A percentile compares a stretch with the other conserved stretches of the same genome.
Conservation (phyloP, 257 asterid genomes). For the Parsonsia alboflavescens region DNA sequence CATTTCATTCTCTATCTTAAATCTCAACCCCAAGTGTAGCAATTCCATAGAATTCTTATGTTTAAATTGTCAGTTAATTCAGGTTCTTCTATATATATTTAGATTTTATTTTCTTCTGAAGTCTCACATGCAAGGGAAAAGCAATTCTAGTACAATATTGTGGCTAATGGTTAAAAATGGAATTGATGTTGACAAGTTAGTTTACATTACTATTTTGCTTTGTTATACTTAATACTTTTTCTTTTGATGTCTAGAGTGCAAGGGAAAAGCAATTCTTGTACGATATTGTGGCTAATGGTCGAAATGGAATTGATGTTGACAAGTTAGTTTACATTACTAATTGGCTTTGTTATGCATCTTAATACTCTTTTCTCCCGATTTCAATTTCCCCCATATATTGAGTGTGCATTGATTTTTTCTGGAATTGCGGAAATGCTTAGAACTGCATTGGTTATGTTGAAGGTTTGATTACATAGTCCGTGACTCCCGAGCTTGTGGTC, state of each 20-base stretch:
- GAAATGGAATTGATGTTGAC: conserved; percentile 96
- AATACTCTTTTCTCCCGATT: conserved; percentile 11
- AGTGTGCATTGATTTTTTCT: not conserved
- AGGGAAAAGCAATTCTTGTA: conserved; percentile 75
- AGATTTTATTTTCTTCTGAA: conserved; percentile 26
- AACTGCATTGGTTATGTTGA: conserved; percentile 17
- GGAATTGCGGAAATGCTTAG: not conserved
- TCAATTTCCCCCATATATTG: not conserved
- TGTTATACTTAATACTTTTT: conserved; percentile 20
- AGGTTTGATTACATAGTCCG: conserved; percentile 94
- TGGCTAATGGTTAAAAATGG: conserved; percentile 98
- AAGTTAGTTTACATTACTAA: conserved; percentile 54
- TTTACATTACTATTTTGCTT: conserved; percentile 20
- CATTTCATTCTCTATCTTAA: not conserved
- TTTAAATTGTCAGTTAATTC: conserved; percentile 8
- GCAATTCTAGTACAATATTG: conserved; percentile 77
- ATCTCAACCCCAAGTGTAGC: not conserved
- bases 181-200: conserved; percentile 97
- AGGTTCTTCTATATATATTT: conserved; percentile 8
- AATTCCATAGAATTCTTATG: conserved; percentile 9
- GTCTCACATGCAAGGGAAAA: conserved; percentile 68
- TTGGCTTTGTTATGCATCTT: conserved; percentile 11
- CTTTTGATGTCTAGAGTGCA: conserved; percentile 46
- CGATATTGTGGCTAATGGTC: conserved; percentile 97
- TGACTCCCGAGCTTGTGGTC: conserved; percentile 87